Evolutionary conservation across 352 stramenopile genomes (phyloP), one percentile per base, ranked within the genome.

Genomic region (Phytophthora idaei): DNA sequence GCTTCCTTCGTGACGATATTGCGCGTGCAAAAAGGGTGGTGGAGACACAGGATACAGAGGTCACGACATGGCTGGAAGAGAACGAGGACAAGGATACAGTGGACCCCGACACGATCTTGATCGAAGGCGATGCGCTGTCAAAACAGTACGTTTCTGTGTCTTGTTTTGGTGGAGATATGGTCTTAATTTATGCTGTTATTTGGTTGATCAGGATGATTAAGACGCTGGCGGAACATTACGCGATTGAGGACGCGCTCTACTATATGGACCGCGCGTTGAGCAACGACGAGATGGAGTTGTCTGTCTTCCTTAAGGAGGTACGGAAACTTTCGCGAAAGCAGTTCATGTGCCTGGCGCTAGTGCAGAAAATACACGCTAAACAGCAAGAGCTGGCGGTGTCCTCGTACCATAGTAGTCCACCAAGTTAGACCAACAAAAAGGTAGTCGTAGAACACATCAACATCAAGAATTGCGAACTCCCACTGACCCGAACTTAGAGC

Each of bases 211-310:
- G 85, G 53, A 69, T 97, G 57, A 69, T 97, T 44, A 76, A 81
- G 36, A 87, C 90, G 12, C 70, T 97, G 15, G 87, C 92, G 3
- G 90, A 98, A 56, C 86, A 94, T 63, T 78, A 96, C 37, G 79
- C 92, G 15, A 95, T 97, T 41, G 90, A 97, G 57, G 92, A 98
- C 55, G 87, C 87, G 25, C 82, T 98, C 31, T 98, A 97, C 74
- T 96, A 97, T 57, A 80, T 98, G 83, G 92, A 98, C 57, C 85
- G 88, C 14, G 90, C 87, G 4, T 62, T 98, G 49, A 89, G 86
- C 71, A 96, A 97, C 46, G 88, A 86, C 28, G 83, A 93, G 57
- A 94, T 98, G n/a, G 80, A 92, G 42, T 71, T 96, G 8, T 75
- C 74, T 11, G 61, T 81, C 7, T 98, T 97, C 61, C 53, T 97